Base-by-base conservation (phyloP, 2,329 filamentous ascomycete species). In the Myriosclerotinia curreyana region DNA sequence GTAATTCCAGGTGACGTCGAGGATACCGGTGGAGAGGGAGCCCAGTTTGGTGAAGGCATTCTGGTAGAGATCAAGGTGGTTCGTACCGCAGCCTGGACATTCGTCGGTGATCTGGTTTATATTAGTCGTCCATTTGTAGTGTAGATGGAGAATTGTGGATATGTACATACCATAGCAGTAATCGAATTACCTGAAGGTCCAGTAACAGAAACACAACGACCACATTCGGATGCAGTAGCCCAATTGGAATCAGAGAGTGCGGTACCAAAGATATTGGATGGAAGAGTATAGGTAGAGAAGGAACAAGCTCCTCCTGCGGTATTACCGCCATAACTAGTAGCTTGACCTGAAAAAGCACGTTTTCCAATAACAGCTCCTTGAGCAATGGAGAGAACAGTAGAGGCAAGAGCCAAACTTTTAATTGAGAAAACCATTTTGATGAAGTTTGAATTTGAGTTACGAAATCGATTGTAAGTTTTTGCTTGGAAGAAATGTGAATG, bases 241-340 rank as follows among this genome's bases (percentile, higher is more conserved):
- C 87, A 90, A 69, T 80, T 82, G 3, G 79, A 76, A 48, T 80
- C 80, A 0, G 86, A 84, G 58, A 86, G 79, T 1, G 87, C 87
- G 12, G 85, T 86, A 63, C 87, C 87, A 69, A 78, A 84, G 64
- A 89, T 74, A 15, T 78, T 77, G 14, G 80, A 77, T 8, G 86
- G 86, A 34, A 89, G 77, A 3, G 80, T 86, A 76, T 88, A 88
- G 59, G 80, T 83, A 9, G 79, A 78, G 78, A 89, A 88, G 15
- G 82, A 84, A 75, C 87, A 90, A 65, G 79, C 81, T 66, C 87
- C 87, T 48, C 86, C 86, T 6, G 75, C 74, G 2, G 85, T 72
- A 72, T 85, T 83, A 38, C 83, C 82, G 40, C 80, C 79, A 70
- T 85, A 85, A 68, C 78, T 83, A 54, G 83, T 84, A 52, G 80